Evolutionary conservation across 2,329 filamentous ascomycete genomes (phyloP), one percentile per base, ranked within the genome.

Genomic region (Elsinoe australis): DNA sequence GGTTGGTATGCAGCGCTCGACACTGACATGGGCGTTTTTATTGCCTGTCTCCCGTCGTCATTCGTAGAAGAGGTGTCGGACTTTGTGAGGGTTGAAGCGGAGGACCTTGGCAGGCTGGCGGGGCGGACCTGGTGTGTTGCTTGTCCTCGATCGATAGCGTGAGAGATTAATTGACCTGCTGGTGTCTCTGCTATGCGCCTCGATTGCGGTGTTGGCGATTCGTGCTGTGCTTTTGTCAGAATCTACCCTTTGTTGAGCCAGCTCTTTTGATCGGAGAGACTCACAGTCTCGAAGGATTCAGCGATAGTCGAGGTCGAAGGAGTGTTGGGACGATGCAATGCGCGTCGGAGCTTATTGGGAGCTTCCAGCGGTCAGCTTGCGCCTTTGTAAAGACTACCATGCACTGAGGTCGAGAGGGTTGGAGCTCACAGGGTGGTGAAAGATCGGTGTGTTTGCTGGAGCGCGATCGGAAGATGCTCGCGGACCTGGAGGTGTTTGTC

Each of bases 11-110:
- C 29, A 34, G 35, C 18, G 32, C 33, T 18, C 21, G 44, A 36
- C n/a, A 36, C 33, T 34, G 31, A 36, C 45, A 48, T 48, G 31
- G 32, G 34, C 18, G 45, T 48, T 12, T 48, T 36, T 29, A 48
- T 10, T 15, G 22, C 14, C 34, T 36, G 44, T 12, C 44, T 28
- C 12, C 44, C 31, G 33, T 47, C 12, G 41, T 51, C 50, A 50
- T 44, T 29, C 39, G 39, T 32, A 26, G 39, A 32, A 26, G 24
- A 32, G n/a, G 39, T 17, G 39, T 44, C 39, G 15, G 39, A 44
- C 21, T 28, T 44, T 21, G 39, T 44, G 26, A 44, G 39, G 28
- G 19, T 44, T 24, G 21, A 29, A 15, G 39, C 39, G 17, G 28
- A 28, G 26, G 39, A 32, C 17, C 17, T 44, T 17, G 39, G 39